Evolutionary conservation across 345 rosid species (phyloP).

Genomic region (Odontarrhena argentea): DNA sequence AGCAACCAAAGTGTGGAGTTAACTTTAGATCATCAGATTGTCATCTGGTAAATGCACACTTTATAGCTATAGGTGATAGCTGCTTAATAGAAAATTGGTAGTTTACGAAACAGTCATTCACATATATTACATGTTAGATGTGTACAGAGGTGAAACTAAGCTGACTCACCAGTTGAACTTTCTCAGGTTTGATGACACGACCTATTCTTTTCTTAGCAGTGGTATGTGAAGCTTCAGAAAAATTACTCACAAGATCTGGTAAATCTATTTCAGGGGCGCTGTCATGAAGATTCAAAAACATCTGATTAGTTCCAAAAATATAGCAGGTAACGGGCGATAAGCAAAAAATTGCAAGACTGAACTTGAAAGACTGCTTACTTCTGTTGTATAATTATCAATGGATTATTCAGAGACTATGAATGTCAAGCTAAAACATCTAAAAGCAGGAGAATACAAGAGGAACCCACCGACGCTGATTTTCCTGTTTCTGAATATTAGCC

Average conservation of each 20-base stretch:
- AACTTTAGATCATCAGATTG: slow-evolving; percentile 16
- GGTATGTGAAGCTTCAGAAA: slow-evolving; percentile 80
- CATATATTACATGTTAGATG: slow-evolving; percentile 5
- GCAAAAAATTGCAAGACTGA: not conserved
- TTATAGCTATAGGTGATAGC: slow-evolving; percentile 7
- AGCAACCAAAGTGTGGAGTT: slow-evolving; percentile 7
- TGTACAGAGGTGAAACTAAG: slow-evolving; percentile 30
- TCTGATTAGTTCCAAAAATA: slow-evolving; percentile 8
- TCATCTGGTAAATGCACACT: slow-evolving; percentile 14
- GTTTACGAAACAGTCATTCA: not conserved
- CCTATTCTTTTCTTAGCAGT: slow-evolving; percentile 64
- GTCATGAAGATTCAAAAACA: slow-evolving; percentile 32
- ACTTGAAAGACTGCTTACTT: slow-evolving; percentile 6
- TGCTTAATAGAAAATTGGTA: slow-evolving; percentile 4
- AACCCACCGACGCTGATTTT: slow-evolving; percentile 73
- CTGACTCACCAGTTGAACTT: slow-evolving; percentile 83
- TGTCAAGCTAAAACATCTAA: slow-evolving; percentile 22
- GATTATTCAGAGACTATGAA: not conserved
- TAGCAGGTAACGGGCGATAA: slow-evolving; percentile 3
- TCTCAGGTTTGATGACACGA: slow-evolving; percentile 88
- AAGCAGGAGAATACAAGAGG: slow-evolving; percentile 17
- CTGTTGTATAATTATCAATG: not conserved
- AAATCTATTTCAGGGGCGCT: slow-evolving; percentile 99
- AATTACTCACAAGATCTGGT: slow-evolving; percentile 90
- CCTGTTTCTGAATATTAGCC: slow-evolving; percentile 91